Base-by-base conservation (phyloP, 2,329 filamentous ascomycete genomes). In the Pseudogymnoascus sp. region DNA sequence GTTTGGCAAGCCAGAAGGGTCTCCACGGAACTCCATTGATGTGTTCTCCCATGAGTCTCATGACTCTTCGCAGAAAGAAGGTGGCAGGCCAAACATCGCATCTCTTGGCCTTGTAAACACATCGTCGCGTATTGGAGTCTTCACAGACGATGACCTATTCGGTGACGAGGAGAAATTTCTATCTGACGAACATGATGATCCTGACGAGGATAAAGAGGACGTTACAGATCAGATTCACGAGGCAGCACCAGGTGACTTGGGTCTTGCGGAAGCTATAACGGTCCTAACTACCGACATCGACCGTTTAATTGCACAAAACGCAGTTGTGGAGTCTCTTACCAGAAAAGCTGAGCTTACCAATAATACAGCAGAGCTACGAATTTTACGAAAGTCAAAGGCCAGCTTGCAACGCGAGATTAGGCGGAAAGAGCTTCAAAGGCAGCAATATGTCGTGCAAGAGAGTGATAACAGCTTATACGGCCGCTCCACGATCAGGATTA, bases 391-490 rank as follows among this genome's bases (percentile, higher is more conserved):
- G 73, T 97, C 92, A 0, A 96, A 94, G 73, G 87, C 92, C 33
- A 99, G 94, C 73, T 77, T 99, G 62, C 89, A 96, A 70, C 83
- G 94, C 66, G 94, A 99, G 73, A 92, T 97, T 61, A 84, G 91
- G 62, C 86, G 92, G 35, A 99, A 97, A 72, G 93, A 97, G 74
- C 83, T 99, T 70, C 94, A 99, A 72, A 84, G 92, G 60, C 94
- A 96, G 73, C 95, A 99, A 72, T 99, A 99, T 68, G 90, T 96
- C 50, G 86, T 97, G 6, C 94, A 99, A 74, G 94, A 99, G 74
- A 97, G 92, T 71, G 95, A 99, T 72, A 99, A 96, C 73, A 96
- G 92, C 73, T 79, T 99, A 24, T 97, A 96, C 70, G 94, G 94
- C 2, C 89, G 93, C 15, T 93, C 94, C 2, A 90, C 86, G 0